These are phyloP conservation scores for Epichloe sp. DNA, from an alignment of 2,329 filamentous ascomycete genomes.

Conservation along the genomic window DNA sequence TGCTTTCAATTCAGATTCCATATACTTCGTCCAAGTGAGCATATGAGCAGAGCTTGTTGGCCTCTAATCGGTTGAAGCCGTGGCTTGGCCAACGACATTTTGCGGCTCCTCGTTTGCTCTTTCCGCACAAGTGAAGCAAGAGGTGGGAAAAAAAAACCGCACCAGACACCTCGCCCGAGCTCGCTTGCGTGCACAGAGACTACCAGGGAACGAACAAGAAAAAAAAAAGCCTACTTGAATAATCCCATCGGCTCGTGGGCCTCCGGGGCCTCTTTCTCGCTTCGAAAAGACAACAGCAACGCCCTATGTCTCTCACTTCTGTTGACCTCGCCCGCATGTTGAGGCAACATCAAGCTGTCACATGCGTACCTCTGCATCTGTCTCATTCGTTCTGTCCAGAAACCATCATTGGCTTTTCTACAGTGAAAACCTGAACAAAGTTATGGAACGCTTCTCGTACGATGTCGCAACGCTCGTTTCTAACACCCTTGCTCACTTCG, in stretches of 20 bases:
- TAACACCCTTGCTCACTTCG: slow-evolving; percentile 1
- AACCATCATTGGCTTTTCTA: neutral
- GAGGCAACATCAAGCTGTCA: neutral
- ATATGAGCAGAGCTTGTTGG: neutral
- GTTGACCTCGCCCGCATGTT: neutral
- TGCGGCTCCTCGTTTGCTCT: slow-evolving; percentile 1
- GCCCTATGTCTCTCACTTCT: neutral
- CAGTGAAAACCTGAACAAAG: neutral
- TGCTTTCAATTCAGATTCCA: neutral
- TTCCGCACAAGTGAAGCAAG: slow-evolving; percentile 4
- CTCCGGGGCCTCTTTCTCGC: neutral
- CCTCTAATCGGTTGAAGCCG: neutral
- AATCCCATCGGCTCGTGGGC: neutral
- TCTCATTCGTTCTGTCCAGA: neutral
- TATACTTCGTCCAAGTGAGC: neutral
- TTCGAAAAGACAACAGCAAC: neutral
- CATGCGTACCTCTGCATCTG: neutral
- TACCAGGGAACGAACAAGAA: neutral
- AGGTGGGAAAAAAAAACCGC: too few relatives aligned
- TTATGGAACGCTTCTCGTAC: neutral
- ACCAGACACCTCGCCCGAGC: neutral
- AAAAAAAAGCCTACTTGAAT: neutral
- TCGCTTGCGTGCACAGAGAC: slow-evolving; percentile 1
- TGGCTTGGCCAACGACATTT: neutral
- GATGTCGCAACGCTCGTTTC: slow-evolving; percentile 10